A percentile compares a stretch with the other conserved stretches of the same genome.
phyloP scores from a whole-genome alignment of 768 basidiomycete genomes.

The Trametes cingulata region DNA sequence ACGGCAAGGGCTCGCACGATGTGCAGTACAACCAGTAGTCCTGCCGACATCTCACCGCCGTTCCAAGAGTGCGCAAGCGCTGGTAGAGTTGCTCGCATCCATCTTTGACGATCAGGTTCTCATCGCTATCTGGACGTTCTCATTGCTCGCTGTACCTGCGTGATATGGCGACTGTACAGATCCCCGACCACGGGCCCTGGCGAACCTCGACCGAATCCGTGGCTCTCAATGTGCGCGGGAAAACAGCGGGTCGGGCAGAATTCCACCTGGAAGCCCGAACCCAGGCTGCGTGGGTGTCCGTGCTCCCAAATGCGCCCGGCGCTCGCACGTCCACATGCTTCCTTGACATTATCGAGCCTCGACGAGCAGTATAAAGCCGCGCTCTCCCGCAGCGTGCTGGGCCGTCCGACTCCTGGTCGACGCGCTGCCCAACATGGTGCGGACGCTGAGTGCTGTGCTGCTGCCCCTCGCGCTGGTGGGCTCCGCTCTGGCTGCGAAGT shows the following conservation, averaged over 20 bases:
- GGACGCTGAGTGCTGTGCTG: conserved; percentile 4
- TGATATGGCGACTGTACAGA: not conserved
- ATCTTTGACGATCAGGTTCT: too few relatives aligned
- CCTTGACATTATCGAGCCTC: not conserved
- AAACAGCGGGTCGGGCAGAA: not conserved
- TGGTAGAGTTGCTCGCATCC: too few relatives aligned
- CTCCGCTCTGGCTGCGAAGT: conserved; percentile 3
- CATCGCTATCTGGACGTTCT: too few relatives aligned
- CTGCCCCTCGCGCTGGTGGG: conserved; percentile 1
- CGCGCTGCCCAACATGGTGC: conserved; percentile 7
- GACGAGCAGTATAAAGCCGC: conserved; percentile 1
- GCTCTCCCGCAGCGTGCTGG: not conserved
- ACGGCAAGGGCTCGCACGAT: too few relatives aligned
- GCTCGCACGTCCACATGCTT: conserved; percentile 13
- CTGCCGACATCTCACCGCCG: too few relatives aligned
- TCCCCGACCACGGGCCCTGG: not conserved
- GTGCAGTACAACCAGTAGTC: too few relatives aligned
- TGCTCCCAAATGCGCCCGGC: not conserved
- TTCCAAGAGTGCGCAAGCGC: too few relatives aligned
- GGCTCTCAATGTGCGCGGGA: not conserved
- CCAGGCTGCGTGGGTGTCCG: not conserved
- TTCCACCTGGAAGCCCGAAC: not conserved
- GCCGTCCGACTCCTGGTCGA: not conserved
- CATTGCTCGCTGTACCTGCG: not conserved
- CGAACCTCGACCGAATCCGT: not conserved